These are phyloP conservation scores for Monosporascus ibericus DNA, from an alignment of 2,329 filamentous ascomycete genomes.

Conservation along the genomic window DNA sequence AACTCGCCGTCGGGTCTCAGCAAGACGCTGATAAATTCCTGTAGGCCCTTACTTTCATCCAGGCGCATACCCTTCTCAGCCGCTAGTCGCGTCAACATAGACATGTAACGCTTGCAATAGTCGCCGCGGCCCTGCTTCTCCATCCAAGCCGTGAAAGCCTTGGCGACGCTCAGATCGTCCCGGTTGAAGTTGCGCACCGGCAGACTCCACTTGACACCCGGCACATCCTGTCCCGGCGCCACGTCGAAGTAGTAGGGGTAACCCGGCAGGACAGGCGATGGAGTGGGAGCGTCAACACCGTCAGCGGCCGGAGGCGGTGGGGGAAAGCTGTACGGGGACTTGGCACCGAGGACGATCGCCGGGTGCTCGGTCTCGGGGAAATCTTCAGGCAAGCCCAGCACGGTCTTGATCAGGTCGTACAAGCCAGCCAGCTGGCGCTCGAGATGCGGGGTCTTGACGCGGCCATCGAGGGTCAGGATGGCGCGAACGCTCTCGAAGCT, in stretches of 20 bases:
- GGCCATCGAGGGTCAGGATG: conserved; percentile 10
- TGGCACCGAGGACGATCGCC: background rate
- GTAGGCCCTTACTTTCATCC: background rate
- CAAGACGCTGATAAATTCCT: conserved; percentile 1
- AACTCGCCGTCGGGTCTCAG: conserved; percentile 1
- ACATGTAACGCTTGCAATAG: conserved; percentile 3
- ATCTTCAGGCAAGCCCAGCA: conserved; percentile 3
- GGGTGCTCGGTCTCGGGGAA: conserved; percentile 5
- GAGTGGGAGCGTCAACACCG: background rate
- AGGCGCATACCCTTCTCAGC: background rate
- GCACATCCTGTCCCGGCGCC: conserved; percentile 3
- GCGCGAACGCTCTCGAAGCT: conserved; percentile 7
- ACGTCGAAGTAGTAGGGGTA: conserved; percentile 11
- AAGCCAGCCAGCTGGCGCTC: conserved; percentile 4
- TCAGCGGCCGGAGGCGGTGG: background rate
- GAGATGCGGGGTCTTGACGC: background rate
- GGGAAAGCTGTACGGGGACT: background rate
- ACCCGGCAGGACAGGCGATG: background rate
- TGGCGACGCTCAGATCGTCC: conserved; percentile 4
- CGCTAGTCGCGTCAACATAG: background rate
- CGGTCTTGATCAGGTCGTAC: conserved; percentile 2
- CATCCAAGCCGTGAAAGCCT: conserved; percentile 4
- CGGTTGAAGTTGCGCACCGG: conserved; percentile 2
- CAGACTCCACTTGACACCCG: conserved; percentile 4
- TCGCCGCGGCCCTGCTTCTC: conserved; percentile 4